Percentiles rank a stretch among this genome's conserved stretches.
phyloP scores from a whole-genome alignment of 331 rosid species.

The Phaseolus coccineus region DNA sequence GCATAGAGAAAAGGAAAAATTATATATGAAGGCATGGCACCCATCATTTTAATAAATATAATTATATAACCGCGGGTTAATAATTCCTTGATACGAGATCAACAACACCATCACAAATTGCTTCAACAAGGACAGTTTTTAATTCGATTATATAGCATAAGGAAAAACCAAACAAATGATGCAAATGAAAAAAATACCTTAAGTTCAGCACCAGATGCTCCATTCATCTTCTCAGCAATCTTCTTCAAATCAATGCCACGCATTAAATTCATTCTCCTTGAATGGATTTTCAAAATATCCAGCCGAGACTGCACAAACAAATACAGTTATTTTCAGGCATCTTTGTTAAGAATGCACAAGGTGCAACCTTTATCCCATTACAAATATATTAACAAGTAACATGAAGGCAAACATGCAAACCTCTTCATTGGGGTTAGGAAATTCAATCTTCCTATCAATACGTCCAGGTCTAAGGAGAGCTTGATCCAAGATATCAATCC shows the following conservation, averaged over 20 bases:
- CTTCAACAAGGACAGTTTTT: background rate
- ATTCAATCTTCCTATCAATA: slow-evolving; percentile 94
- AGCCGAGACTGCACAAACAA: slow-evolving; percentile 70
- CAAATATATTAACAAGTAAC: slow-evolving; percentile 32
- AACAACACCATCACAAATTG: background rate
- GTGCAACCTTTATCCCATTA: slow-evolving; percentile 1
- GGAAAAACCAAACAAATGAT: background rate
- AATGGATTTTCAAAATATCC: slow-evolving; percentile 96
- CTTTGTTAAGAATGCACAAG: background rate
- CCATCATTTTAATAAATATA: background rate
- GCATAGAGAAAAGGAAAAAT: too few species aligned
- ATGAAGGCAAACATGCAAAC: slow-evolving; percentile 45
- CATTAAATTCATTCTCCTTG: slow-evolving; percentile 98
- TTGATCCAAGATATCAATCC: slow-evolving; percentile 98
- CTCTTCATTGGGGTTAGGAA: slow-evolving; percentile 97
- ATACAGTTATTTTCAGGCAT: slow-evolving; percentile 19
- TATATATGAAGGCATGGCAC: background rate
- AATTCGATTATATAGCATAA: slow-evolving; percentile 7
- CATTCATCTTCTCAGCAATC: slow-evolving; percentile 97
- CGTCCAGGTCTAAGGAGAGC: slow-evolving; percentile 98
- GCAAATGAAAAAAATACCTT: slow-evolving; percentile 62
- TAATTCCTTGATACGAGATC: background rate
- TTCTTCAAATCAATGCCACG: slow-evolving; percentile 98
- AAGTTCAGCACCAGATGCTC: slow-evolving; percentile 99
- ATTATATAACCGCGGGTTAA: background rate